phyloP scores from a whole-genome alignment of 768 basidiomycete genomes.

The Hysterangium stoloniferum region DNA sequence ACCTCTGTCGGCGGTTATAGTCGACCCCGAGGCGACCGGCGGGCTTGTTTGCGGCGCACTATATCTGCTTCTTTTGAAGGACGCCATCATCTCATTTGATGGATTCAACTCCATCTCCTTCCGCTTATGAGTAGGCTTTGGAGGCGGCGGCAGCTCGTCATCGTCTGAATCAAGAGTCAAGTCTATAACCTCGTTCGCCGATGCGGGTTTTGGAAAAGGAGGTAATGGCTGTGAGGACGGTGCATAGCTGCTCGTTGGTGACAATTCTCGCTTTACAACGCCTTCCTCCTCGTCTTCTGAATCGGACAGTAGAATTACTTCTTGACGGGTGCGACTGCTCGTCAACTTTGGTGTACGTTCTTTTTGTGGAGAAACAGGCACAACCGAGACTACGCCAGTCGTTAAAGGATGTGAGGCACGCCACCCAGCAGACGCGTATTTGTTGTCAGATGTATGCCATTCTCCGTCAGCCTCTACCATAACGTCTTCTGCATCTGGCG shows the following conservation, averaged over 20 bases:
- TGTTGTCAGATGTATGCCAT: conserved; percentile 91
- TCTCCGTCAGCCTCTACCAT: conserved; percentile 90
- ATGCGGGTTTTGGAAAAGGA: conserved; percentile 19
- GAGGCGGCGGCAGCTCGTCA: conserved; percentile 38
- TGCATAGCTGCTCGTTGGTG: conserved; percentile 42
- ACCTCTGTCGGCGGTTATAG: neutral
- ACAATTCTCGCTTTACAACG: conserved; percentile 67
- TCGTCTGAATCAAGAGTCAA: conserved; percentile 77
- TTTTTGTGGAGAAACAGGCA: conserved; percentile 1
- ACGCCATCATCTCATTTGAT: conserved; percentile 18
- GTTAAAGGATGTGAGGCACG: conserved; percentile 21
- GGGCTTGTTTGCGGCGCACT: neutral
- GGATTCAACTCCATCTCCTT: conserved; percentile 30
- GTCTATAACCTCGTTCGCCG: conserved; percentile 62
- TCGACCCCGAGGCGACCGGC: neutral
- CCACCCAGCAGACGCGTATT: conserved; percentile 72
- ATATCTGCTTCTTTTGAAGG: conserved; percentile 2
- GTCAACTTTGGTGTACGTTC: conserved; percentile 22
- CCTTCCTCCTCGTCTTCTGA: conserved; percentile 69
- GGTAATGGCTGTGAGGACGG: conserved; percentile 1
- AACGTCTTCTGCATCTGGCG: conserved; percentile 86
- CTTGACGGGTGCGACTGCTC: conserved; percentile 28
- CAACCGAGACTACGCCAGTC: conserved; percentile 5
- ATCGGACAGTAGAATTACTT: conserved; percentile 63
- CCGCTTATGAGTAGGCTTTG: conserved; percentile 15